Base-by-base conservation (phyloP, 108 stramenopile genomes). In the Hondaea fermentalgiana region DNA sequence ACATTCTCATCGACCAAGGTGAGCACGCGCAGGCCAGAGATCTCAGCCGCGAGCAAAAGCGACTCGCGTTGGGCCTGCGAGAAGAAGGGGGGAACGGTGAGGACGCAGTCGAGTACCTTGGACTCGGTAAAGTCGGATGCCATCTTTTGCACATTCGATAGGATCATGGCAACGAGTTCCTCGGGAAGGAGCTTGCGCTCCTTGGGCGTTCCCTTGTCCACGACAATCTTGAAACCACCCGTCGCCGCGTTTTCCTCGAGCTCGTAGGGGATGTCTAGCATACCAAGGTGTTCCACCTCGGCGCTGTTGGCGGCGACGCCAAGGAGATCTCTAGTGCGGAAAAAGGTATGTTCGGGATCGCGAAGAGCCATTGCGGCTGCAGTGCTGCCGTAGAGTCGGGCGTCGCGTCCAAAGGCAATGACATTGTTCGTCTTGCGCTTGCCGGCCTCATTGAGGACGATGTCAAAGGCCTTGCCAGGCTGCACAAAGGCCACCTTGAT, bases 401-500 rank as follows among this genome's bases (percentile, higher is more conserved):
- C 95, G 28, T 97, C 96, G 58, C 95, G 91, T 91, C 98, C 97
- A 91, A 99, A 99, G 55, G 97, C 95, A 60, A 99, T 94, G 93
- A 97, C 97, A 91, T 97, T 96, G 88, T 98, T 97, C 44, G 98
- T 99, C 94, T 98, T 99, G 76, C 99, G 96, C 93, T 99, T 99
- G 60, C 97, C 96, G 83, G 98, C 97, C 87, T 96, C 88, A 93
- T 99, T 99, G 72, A 98, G 98, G 4, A 99, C 98, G 93, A 99
- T 99, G 90, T 88, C 58, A 58, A 89, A 89, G 19, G 98, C 97
- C 59, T 96, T 96, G 72, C 97, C 97, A 87, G 97, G 96, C 90
- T 97, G 96, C 72, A 99, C 98, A 72, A 98, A 93, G 17, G 97
- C 97, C 29, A 99, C 98, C 91, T 99, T 99, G 97, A 99, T 98